phyloP scores from a whole-genome alignment of 1,284 basidiomycete genomes.

The Tilletia horrida region DNA sequence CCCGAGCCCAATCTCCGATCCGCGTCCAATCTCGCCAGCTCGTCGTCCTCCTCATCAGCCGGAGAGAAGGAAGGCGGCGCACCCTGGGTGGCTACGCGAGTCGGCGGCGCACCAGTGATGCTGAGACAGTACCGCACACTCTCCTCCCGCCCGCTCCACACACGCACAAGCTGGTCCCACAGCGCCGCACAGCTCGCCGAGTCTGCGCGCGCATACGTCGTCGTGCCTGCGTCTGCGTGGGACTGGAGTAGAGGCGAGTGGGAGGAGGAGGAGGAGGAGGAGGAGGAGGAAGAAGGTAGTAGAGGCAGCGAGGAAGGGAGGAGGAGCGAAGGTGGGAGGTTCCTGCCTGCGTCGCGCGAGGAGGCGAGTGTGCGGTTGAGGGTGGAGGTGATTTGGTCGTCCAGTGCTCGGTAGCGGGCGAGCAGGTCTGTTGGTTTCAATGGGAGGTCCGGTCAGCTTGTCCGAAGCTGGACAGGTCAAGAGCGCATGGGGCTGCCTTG shows the following conservation, averaged over 20 bases:
- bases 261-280: constrained; percentile 23
- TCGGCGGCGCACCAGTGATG: constrained; percentile 28
- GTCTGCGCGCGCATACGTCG: constrained; percentile 36
- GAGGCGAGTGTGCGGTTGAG: constrained; percentile 43
- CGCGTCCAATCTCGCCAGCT: neutral
- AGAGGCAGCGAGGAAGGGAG: constrained; percentile 25
- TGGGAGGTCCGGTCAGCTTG: no score
- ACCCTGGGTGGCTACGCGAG: no score
- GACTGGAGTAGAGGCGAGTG: neutral
- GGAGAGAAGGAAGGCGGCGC: no score
- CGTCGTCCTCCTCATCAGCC: neutral
- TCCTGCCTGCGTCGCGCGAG: constrained; percentile 38
- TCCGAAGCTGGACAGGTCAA: no score
- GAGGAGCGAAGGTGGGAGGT: constrained; percentile 38
- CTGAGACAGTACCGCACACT: constrained; percentile 41
- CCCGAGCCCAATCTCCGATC: neutral
- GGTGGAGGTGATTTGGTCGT: constrained; percentile 45
- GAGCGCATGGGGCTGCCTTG: neutral
- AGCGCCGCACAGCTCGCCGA: constrained; percentile 35
- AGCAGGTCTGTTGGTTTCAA: constrained; percentile 6
- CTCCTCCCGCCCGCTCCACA: constrained; percentile 47
- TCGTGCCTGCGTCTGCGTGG: constrained; percentile 35
- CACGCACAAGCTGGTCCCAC: constrained; percentile 41
- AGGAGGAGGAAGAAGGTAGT: constrained; percentile 28
- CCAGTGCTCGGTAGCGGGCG: constrained; percentile 38